phyloP scores from a whole-genome alignment of 441 rosid species.

The Populus trichocarpa region DNA sequence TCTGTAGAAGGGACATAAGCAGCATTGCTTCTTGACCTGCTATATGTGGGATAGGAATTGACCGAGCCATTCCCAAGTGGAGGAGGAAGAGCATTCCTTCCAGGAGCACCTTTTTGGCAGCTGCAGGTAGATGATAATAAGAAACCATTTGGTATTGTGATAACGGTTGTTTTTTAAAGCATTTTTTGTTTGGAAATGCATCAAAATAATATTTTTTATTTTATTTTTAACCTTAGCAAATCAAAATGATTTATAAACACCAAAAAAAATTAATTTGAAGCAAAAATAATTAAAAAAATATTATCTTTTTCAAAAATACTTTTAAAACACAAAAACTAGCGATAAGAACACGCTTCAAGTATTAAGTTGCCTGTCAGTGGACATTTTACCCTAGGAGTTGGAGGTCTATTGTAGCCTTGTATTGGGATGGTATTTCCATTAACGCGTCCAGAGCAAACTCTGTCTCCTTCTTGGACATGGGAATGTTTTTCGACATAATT shows the following conservation, averaged over 20 bases:
- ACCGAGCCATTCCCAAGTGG: constrained; percentile 14
- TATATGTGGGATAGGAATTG: not conserved
- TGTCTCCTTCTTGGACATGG: constrained; percentile 55
- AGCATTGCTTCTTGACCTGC: constrained; percentile 5
- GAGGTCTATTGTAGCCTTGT: constrained; percentile 73
- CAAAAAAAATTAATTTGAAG: too few relatives aligned
- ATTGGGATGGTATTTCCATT: constrained; percentile 94
- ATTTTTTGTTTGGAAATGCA: too few relatives aligned
- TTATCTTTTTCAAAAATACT: too few relatives aligned
- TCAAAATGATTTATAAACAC: too few relatives aligned
- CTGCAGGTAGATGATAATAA: constrained; percentile 20
- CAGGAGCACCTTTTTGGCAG: constrained; percentile 22
- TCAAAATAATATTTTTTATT: too few relatives aligned
- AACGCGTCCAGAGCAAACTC: constrained; percentile 82
- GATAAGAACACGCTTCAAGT: not conserved
- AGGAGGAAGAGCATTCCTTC: constrained; percentile 33
- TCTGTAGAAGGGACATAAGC: constrained; percentile 3
- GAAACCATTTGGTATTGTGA: not conserved
- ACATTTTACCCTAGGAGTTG: constrained; percentile 61
- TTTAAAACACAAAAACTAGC: not conserved
- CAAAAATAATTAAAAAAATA: too few relatives aligned
- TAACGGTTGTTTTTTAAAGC: too few relatives aligned
- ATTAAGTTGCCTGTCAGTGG: not conserved
- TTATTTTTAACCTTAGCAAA: too few relatives aligned
- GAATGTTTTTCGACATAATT: constrained; percentile 63